Percentiles rank a stretch among this genome's conserved stretches.
Conservation (phyloP, 495 filamentous ascomycete species). For the Podospora pseudocomata region DNA sequence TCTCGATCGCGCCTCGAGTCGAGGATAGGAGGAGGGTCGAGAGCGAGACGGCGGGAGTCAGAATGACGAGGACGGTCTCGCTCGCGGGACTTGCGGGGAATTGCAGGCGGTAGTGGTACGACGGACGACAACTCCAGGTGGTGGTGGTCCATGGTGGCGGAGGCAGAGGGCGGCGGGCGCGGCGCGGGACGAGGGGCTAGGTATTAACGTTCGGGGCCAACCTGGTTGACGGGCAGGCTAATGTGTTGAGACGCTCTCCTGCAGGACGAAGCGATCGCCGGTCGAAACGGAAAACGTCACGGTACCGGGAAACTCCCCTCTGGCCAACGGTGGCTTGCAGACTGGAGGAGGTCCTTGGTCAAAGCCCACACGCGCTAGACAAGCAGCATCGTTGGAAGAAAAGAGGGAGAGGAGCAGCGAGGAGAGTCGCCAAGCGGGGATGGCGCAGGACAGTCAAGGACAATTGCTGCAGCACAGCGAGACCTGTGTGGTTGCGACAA, state of each 20-base stretch:
- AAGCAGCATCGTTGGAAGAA: background rate
- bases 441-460: background rate
- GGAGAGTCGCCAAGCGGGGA: background rate
- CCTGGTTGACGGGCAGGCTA: constrained; percentile 21
- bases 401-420: background rate
- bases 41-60: constrained; percentile 18
- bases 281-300: constrained; percentile 2
- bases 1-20: constrained; percentile 25
- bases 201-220: constrained; percentile 23
- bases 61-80: constrained; percentile 25
- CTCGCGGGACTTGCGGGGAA: constrained; percentile 33
- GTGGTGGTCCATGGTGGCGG: constrained; percentile 28
- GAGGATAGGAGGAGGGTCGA: constrained; percentile 14
- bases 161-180: constrained; percentile 20
- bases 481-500: background rate
- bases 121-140: constrained; percentile 18
- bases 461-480: background rate
- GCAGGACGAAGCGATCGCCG: constrained; percentile 17
- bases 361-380: constrained; percentile 1
- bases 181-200: constrained; percentile 15
- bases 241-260: constrained; percentile 26
- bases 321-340: constrained; percentile 10
- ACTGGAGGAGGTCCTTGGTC: background rate
- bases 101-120: constrained; percentile 25
- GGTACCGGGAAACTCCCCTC: background rate